Conservation (phyloP, 2,329 filamentous ascomycete genomes). For the Ophiocordyceps sinensis region DNA sequence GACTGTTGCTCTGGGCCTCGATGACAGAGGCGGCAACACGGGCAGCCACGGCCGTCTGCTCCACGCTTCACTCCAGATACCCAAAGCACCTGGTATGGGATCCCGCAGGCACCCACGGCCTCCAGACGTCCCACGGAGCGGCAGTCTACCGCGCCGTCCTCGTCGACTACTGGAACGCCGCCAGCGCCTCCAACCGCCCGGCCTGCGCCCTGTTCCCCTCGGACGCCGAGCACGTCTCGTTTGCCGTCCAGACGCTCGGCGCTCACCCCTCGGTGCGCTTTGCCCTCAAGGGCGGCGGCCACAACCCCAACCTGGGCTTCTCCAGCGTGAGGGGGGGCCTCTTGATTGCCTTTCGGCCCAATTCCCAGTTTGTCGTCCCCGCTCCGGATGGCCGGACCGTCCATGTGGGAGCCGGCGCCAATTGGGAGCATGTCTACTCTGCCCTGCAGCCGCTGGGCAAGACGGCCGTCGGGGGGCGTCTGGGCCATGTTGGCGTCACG, state of each 20-base stretch:
- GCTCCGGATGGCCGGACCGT: conserved; percentile 21
- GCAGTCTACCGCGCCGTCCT: conserved; percentile 4
- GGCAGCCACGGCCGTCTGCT: conserved; percentile 4
- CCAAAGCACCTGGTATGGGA: conserved; percentile 7
- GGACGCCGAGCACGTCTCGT: conserved; percentile 34
- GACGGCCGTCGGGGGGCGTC: conserved; percentile 27
- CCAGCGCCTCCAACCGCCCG: conserved; percentile 3
- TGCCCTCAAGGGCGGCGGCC: conserved; percentile 41
- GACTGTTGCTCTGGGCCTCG: neutral
- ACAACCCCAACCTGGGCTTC: conserved; percentile 39
- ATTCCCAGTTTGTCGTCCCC: conserved; percentile 1
- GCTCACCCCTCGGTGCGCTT: conserved; percentile 30
- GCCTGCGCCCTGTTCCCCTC: conserved; percentile 32
- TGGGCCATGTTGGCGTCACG: conserved; percentile 31
- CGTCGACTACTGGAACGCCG: conserved; percentile 7
- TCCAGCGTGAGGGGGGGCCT: conserved; percentile 34
- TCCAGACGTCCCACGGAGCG: neutral
- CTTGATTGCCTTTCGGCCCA: conserved; percentile 18
- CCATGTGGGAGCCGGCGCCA: conserved; percentile 29
- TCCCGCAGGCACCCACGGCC: conserved; percentile 3
- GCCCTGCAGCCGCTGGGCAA: conserved; percentile 26
- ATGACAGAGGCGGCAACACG: neutral
- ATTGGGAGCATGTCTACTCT: conserved; percentile 25
- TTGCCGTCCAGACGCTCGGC: conserved; percentile 33
- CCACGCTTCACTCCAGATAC: conserved; percentile 2